Evolutionary conservation across 768 basidiomycete species (phyloP), one percentile per base, ranked within the genome.

Genomic region (Boletus huronensis): DNA sequence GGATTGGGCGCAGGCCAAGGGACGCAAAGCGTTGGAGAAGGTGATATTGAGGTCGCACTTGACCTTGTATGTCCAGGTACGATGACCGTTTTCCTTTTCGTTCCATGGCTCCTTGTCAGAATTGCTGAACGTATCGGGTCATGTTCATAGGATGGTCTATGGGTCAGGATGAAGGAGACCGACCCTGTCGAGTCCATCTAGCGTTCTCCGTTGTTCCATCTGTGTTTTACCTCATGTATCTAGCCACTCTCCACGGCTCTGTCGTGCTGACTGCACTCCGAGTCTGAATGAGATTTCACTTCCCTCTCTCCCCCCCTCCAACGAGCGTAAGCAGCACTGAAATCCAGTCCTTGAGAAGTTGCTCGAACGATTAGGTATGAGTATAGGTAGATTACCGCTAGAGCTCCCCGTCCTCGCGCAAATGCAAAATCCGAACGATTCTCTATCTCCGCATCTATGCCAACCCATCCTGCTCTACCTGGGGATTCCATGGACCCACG

Each of bases 401-500:
- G 51, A 53, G 26, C 32, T 40, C 50, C 42, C 31, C 46, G 28
- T 45, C 57, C 34, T 19, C 23, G 31, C 19, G 36, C 23, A 25
- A 14, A 38, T 21, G 35, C 29, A 40, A 44, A 44, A 23, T 8
- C 34, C 25, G 10, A 34, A 28, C 28, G 17, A 17, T 13, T 48
- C 51, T 31, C 51, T 31, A 43, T 26, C 25, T 39, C 50, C 50
- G 14, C 49, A 45, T 58, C 67, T 70, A 69, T 55, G 40, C 61
- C 46, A 34, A 42, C n/a, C 67, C 64, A 19, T 71, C 50, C 34
- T 1, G 44, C 25, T 3, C 31, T 28, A 9, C 5, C 40, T 44
- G 41, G 6, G 70, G 64, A 64, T 90, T 90, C 96, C 95, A 98
- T 9, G 96, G 95, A 8, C 96, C 96, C 1, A 81, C 89, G 72